Evolutionary conservation across 1,139 yeast genomes (phyloP), one percentile per base, ranked within the genome.

Genomic region (Yamadazyma songkhlaensis): DNA sequence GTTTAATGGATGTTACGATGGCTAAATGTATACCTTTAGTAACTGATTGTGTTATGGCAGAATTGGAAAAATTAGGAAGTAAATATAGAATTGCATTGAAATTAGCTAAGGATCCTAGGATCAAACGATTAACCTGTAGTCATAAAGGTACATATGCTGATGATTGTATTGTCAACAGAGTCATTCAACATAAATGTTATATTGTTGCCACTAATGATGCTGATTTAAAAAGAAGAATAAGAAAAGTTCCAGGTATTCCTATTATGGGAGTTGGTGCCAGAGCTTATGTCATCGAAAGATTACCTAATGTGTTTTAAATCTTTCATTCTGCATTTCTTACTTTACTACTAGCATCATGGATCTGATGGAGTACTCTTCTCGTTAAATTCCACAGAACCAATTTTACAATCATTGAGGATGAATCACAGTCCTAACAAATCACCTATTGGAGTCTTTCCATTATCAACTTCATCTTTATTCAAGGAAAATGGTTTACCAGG

Each of bases 141-240:
- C 98, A 92, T 55, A 84, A 83, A 50, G 98, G 98, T 13, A 92
- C 96, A 0, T 92, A 92, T 70, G 98, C 98, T 24, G 98, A 92
- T 79, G 98, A 92, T 63, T 92, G 98, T 61, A 64, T 92, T 28
- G 97, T 92, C 21, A 83, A 85, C 57, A 72, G 98, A 49, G 95
- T 92, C 6, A 77, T 90, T 62, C 97, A 90, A 55, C 97, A 92
- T 64, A 92, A 92, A 58, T 92, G 98, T 62, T 92, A 81, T 57
- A 90, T 92, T 40, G 97, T 92, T 29, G 98, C 98, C 32, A 90
- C 97, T 1, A 92, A 92, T 61, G 98, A 92, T 81, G 97, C 96
- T n/a, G 97, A 92, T 53, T 70, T 92, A 57, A 92, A 92, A 60
- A 80, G 97, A 55, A 77, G 98, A 60, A 77, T 92, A 30, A 78